A percentile compares a stretch with the other conserved stretches of the same genome.
phyloP scores from a whole-genome alignment of 2,329 filamentous ascomycete species.

The Ramularia endophylla region DNA sequence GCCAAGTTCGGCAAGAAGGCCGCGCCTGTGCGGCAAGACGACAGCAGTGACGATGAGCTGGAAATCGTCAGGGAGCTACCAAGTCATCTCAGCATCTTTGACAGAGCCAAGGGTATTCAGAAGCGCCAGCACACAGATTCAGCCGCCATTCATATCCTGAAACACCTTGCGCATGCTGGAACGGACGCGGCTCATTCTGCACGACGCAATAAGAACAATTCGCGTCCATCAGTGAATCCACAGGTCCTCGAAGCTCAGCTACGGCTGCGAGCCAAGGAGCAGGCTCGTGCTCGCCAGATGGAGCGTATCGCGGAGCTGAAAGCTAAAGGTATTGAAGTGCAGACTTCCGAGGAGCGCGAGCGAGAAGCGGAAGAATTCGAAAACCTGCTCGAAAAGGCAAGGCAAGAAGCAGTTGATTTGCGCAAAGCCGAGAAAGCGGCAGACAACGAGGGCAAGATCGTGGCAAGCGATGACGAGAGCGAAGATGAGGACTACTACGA shows the following conservation, averaged over 20 bases:
- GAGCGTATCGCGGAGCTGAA: conserved; percentile 70
- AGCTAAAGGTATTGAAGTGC: conserved; percentile 72
- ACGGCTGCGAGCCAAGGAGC: conserved; percentile 66
- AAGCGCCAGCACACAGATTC: conserved; percentile 22
- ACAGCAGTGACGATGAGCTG: conserved; percentile 51
- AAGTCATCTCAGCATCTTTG: conserved; percentile 26
- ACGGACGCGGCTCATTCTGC: conserved; percentile 44
- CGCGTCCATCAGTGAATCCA: conserved; percentile 56
- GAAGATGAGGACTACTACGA: conserved; percentile 45
- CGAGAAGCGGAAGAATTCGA: conserved; percentile 78
- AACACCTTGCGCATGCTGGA: conserved; percentile 30
- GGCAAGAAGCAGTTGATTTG: conserved; percentile 72
- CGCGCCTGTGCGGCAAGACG: conserved; percentile 10
- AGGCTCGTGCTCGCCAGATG: conserved; percentile 71
- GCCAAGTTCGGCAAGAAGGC: conserved; percentile 32
- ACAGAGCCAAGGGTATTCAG: conserved; percentile 32
- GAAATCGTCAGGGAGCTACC: conserved; percentile 51
- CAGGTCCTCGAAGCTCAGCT: conserved; percentile 64
- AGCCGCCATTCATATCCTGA: conserved; percentile 29
- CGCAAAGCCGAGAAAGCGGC: conserved; percentile 66
- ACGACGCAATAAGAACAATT: conserved; percentile 51
- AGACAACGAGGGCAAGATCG: conserved; percentile 34
- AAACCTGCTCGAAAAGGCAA: conserved; percentile 77
- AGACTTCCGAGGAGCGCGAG: conserved; percentile 81
- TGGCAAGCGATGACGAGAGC: conserved; percentile 51